phyloP scores from a whole-genome alignment of 352 stramenopile genomes.

The Phytophthora fragariaefolia region DNA sequence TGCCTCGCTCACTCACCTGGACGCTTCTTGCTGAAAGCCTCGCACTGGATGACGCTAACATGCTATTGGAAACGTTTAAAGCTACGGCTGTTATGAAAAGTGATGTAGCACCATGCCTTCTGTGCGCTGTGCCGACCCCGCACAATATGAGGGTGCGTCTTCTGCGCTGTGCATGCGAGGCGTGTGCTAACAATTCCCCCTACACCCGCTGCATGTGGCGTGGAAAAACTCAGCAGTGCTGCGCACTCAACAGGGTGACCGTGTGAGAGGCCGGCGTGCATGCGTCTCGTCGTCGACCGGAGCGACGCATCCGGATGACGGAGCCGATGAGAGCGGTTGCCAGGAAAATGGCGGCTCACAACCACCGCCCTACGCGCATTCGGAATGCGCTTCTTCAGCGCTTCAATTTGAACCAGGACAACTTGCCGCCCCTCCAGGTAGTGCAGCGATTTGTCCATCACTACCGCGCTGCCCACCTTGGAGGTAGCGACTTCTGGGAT shows the following conservation, averaged over 20 bases:
- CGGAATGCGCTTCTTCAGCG: neutral
- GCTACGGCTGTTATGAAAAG: neutral
- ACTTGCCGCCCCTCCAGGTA: neutral
- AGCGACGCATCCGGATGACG: neutral
- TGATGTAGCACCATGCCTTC: neutral
- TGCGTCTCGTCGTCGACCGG: neutral
- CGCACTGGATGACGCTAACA: neutral
- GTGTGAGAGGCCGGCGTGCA: neutral
- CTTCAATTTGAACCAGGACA: neutral
- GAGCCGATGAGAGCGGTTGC: neutral
- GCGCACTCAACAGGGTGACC: neutral
- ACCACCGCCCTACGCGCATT: neutral
- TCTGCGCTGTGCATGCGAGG: neutral
- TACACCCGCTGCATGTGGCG: neutral
- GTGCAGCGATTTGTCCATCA: neutral
- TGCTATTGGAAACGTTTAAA: neutral
- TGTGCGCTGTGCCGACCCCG: neutral
- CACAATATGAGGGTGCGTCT: neutral
- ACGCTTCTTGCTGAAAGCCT: neutral
- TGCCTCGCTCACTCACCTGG: neutral
- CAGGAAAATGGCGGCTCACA: neutral
- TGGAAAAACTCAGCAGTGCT: neutral
- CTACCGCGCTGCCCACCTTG: neutral
- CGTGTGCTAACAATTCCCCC: neutral
- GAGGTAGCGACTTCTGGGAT: neutral